Percentiles rank a stretch among this genome's conserved stretches.
Evolutionary conservation across 352 stramenopile species (phyloP).

Genomic region (Phytophthora crassamura): DNA sequence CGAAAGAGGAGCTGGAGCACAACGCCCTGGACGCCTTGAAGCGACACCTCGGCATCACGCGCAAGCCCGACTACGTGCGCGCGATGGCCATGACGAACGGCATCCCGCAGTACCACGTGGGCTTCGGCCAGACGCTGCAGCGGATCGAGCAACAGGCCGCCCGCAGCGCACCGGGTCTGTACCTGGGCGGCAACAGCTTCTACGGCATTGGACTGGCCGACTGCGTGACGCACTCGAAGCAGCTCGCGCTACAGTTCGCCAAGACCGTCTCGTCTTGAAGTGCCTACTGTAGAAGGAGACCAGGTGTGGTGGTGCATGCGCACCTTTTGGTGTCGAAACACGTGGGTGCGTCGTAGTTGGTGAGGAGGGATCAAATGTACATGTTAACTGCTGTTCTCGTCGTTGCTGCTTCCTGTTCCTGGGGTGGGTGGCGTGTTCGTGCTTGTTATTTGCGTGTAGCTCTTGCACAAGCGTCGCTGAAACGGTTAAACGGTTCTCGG

Average conservation of each 20-base stretch:
- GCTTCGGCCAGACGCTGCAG: conserved; percentile 67
- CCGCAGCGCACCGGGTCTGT: conserved; percentile 49
- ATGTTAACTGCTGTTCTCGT: conserved; percentile 7
- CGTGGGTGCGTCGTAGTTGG: conserved; percentile 12
- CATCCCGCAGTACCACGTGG: conserved; percentile 90
- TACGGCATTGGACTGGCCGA: conserved; percentile 90
- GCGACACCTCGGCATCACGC: conserved; percentile 75
- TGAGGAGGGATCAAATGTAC: conserved; percentile 9
- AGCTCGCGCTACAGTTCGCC: conserved; percentile 75
- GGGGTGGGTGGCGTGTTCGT: neutral
- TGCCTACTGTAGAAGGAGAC: conserved; percentile 1
- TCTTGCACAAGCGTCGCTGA: neutral
- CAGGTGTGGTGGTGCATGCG: conserved; percentile 10
- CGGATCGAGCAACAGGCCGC: conserved; percentile 60
- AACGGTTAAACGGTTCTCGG: conserved; percentile 34
- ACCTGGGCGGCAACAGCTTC: conserved; percentile 85
- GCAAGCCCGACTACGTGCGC: conserved; percentile 62
- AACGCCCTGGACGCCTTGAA: conserved; percentile 73
- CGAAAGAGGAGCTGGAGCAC: conserved; percentile 55
- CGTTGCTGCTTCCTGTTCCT: neutral
- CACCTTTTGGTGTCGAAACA: conserved; percentile 11
- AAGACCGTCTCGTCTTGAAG: conserved; percentile 40
- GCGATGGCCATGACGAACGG: conserved; percentile 60
- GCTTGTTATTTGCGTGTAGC: conserved; percentile 22
- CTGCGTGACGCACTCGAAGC: conserved; percentile 83